Evolutionary conservation across 306 rosid genomes (phyloP), one percentile per base, ranked within the genome.

Genomic region (Sindora glabra): DNA sequence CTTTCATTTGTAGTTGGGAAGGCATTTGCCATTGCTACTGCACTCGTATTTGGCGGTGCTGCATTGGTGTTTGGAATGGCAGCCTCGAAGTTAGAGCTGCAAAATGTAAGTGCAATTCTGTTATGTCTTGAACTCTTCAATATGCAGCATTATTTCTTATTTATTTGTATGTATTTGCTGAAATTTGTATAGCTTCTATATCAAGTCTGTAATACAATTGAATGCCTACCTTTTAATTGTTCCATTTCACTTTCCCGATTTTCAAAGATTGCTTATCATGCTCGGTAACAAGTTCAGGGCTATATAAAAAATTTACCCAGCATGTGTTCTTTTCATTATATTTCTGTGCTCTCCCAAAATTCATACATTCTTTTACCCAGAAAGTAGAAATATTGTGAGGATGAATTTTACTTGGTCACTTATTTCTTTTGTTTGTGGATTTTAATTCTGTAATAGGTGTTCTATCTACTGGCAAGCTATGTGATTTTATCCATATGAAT

Each of bases 21-120:
- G 79, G 95, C 96, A 26, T 92, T 88, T 53, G 88, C 83, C 41
- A 45, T 68, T 64, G 95, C 96, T 48, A 85, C 96, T 49, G 80
- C 89, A 65, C 2, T 85, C 50, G 76, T 85, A 22, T 87, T 88
- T 64, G 98, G 98, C 45, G 84, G 95, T 56, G 73, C 79, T 74
- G 64, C 95, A 58, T 52, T 91, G 45, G 62, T 86, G 39, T 62
- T 88, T 57, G 94, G 94, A 62, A 34, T 56, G 59, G 87, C 71
- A 14, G 69, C 72, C 48, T 92, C 95, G 56, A 86, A 78, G 74
- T 75, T 92, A 50, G 88, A 92, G 19, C 27, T 88, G 73, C 69
- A 80, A 26, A 70, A 56, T 58, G 94, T 92, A 71, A 83, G 84
- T 77, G 39, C 58, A 50, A 38, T 18, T 51, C 59, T 45, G n/a